Evolutionary conservation across 352 stramenopile species (phyloP).

Genomic region (Saprolegnia diclina): DNA sequence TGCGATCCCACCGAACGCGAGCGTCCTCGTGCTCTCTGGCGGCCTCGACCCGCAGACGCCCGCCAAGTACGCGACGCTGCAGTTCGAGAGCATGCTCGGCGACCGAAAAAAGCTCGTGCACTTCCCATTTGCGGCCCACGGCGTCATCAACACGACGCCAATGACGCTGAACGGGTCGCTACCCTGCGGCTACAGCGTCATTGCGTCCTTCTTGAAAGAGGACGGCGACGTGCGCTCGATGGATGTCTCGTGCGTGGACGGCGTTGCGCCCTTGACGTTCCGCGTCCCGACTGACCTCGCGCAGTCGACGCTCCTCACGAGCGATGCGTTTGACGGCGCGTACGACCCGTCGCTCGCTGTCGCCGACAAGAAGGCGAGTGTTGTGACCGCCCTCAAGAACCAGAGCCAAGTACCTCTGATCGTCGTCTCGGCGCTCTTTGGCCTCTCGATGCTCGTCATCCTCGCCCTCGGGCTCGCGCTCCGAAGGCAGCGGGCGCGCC

Average conservation of each 20-base stretch:
- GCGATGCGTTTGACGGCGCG: conserved; percentile 13
- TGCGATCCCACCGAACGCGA: conserved; percentile 27
- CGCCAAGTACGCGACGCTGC: conserved; percentile 28
- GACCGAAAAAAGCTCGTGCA: conserved; percentile 27
- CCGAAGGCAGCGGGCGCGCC: neutral
- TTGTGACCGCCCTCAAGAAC: neutral
- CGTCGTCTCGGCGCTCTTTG: conserved; percentile 5
- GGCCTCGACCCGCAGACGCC: conserved; percentile 32
- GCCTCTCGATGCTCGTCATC: conserved; percentile 3
- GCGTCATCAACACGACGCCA: conserved; percentile 26
- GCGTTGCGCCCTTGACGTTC: conserved; percentile 19
- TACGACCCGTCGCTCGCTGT: neutral
- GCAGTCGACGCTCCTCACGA: neutral
- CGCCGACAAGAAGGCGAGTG: neutral
- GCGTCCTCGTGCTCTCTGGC: conserved; percentile 31
- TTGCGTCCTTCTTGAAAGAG: conserved; percentile 28
- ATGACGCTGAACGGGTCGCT: neutral
- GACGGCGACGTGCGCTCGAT: conserved; percentile 28
- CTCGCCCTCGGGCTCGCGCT: neutral
- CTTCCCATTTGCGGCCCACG: conserved; percentile 31
- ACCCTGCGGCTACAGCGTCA: conserved; percentile 29
- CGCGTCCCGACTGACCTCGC: neutral
- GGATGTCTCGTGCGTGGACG: conserved; percentile 22
- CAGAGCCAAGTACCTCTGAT: conserved; percentile 11
- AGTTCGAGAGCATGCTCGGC: conserved; percentile 30